A percentile compares a stretch with the other conserved stretches of the same genome.
phyloP scores from a whole-genome alignment of 1,284 basidiomycete species.

The Polyporus tsugae region DNA sequence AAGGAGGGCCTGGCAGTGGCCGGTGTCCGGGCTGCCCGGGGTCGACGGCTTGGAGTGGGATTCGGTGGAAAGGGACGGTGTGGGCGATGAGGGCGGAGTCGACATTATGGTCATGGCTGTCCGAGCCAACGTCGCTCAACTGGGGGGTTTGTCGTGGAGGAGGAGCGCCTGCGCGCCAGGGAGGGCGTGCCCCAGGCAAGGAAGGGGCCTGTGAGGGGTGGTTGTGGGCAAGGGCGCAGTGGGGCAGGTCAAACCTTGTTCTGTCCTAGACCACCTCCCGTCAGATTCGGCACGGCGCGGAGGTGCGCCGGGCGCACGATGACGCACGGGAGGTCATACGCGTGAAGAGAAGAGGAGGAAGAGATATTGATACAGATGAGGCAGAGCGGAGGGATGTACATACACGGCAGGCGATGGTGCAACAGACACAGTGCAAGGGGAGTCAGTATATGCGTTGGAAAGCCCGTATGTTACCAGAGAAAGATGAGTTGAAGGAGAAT shows the following conservation, averaged over 20 bases:
- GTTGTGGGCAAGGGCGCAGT: conserved; percentile 2
- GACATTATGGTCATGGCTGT: not conserved
- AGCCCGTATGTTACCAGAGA: not conserved
- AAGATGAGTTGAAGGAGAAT: not conserved
- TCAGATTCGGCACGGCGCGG: not conserved
- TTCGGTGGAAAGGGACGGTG: not conserved
- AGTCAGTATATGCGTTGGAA: not conserved
- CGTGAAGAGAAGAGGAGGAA: not conserved
- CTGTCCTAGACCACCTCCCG: not conserved
- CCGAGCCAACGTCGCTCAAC: not conserved
- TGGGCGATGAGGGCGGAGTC: conserved; percentile 8
- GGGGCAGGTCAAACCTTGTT: not conserved
- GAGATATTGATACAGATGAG: conserved; percentile 6
- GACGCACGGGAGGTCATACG: not conserved
- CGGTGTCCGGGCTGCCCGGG: not conserved
- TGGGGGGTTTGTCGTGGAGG: not conserved
- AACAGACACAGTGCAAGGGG: conserved; percentile 3
- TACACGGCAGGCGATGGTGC: not conserved
- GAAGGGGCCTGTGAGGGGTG: conserved; percentile 3
- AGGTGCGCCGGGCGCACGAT: not conserved
- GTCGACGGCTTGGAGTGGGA: not conserved
- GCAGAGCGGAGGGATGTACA: conserved; percentile 2
- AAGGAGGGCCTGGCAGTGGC: conserved; percentile 19
- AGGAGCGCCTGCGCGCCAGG: not conserved
- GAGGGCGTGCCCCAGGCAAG: conserved; percentile 5